Base-by-base conservation (phyloP, 2,329 filamentous ascomycete genomes). In the Diaporthe vaccinii region DNA sequence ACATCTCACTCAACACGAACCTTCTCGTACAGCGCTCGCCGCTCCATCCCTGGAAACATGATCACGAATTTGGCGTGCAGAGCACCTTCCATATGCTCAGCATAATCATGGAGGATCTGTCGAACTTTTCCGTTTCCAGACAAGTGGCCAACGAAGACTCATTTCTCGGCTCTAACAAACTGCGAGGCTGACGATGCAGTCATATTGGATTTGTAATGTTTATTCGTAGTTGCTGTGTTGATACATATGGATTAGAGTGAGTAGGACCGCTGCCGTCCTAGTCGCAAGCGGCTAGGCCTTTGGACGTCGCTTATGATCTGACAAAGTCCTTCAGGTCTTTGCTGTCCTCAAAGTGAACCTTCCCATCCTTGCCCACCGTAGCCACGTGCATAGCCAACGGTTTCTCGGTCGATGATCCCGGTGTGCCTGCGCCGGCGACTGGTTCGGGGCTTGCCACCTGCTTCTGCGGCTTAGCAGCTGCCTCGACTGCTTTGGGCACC, bases 301-400 rank as follows among this genome's bases (percentile, higher is more conserved):
- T 25, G 31, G 9, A 4, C 36, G n/a, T 34, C 51, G n/a, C 28
- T 80, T 78, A 89, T 78, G 84, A 82, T 36, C 70, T 36, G 53
- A 90, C 86, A 81, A 90, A 89, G 73, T 91, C 87, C 79, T 90
- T 90, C 55, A 91, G 81, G 68, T 89, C 87, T 80, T 89, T 90
- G n/a, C 84, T 84, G 62, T 91, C 89, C 79, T 91, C 87, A 79
- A 95, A 91, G 51, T 87, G 86, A n/a, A 93, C 92, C 82, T 93
- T 93, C 25, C 92, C 93, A 78, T 91, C 90, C 78, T 87, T 86
- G 22, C 86, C 85, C 41, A 92, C 87, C 51, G 85, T 88, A 0
- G 91, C 91, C 58, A 93, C 85, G 72, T 89, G 88, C 65, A 92
- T 85, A 2, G 85, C 86, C 4, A 86, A 85, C 0, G 85, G 83